Conservation (phyloP, 164 flowering plant genomes). For the Piper longum region DNA sequence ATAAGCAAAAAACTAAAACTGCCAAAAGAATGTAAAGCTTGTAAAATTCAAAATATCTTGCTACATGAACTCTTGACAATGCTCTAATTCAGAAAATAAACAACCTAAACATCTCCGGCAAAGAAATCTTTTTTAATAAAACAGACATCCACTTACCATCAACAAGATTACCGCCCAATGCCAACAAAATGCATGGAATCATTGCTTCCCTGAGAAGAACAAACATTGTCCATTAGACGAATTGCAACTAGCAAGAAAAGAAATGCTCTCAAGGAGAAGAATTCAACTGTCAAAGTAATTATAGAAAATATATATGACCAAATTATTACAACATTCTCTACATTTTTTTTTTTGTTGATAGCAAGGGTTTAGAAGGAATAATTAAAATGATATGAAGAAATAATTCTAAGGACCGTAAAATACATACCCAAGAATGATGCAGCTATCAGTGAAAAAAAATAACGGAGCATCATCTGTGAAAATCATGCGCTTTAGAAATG, state of each 20-base stretch:
- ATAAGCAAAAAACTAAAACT: no score
- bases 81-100: neutral
- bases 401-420: neutral
- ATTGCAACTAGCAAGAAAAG: neutral
- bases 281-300: neutral
- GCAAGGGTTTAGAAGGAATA: no score
- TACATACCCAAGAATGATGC: constrained; percentile 89
- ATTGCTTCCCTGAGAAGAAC: constrained; percentile 65
- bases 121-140: no score
- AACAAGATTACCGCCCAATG: constrained; percentile 89
- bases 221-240: neutral
- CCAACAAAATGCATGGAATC: constrained; percentile 94
- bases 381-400: neutral
- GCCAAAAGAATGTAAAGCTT: neutral
- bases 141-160: constrained; percentile 42
- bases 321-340: no score
- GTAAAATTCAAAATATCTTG: no score
- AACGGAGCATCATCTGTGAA: constrained; percentile 85
- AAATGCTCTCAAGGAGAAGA: neutral
- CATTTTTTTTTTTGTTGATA: no score
- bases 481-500: constrained; percentile 55
- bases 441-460: constrained; percentile 93
- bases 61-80: neutral
- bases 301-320: no score
- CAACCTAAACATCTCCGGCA: neutral